A percentile compares a stretch with the other conserved stretches of the same genome.
These are phyloP conservation scores for Cucurbita argyrosperma DNA, from an alignment of 306 rosid species.

Conservation along the genomic window DNA sequence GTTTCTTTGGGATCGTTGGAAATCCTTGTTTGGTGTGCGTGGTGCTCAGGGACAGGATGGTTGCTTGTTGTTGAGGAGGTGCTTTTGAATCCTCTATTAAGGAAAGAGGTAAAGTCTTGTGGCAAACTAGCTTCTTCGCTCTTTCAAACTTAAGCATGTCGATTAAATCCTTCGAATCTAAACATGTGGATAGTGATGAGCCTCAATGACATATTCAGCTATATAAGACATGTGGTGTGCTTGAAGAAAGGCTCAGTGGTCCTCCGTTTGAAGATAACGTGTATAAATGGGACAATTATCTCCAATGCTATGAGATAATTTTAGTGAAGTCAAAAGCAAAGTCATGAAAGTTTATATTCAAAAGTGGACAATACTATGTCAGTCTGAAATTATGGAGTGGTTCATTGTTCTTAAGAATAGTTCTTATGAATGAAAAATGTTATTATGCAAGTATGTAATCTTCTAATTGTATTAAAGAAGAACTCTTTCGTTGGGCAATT, in stretches of 20 bases:
- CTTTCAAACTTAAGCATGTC: not conserved
- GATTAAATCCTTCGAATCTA: not conserved
- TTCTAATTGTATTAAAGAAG: not conserved
- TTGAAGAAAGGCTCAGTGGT: not conserved
- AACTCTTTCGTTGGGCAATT: not conserved
- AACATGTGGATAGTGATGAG: not conserved
- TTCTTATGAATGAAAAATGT: not conserved
- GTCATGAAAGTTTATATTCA: not conserved
- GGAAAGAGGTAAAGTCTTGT: too few relatives aligned
- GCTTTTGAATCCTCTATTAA: too few relatives aligned
- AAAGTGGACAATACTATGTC: not conserved
- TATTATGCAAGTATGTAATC: not conserved
- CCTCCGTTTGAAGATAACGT: not conserved
- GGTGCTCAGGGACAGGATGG: too few relatives aligned
- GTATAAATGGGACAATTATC: not conserved
- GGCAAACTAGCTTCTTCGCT: too few relatives aligned
- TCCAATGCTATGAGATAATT: not conserved
- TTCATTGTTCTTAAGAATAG: not conserved
- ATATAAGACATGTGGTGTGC: not conserved
- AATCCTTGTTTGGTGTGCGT: too few relatives aligned
- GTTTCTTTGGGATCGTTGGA: too few relatives aligned
- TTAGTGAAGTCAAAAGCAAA: not conserved
- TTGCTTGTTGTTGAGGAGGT: too few relatives aligned
- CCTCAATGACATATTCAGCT: not conserved
- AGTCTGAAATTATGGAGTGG: not conserved